Percentiles rank a stretch among this genome's conserved stretches.
Conservation (phyloP, 1,284 basidiomycete species). For the Ustilago hordei region DNA sequence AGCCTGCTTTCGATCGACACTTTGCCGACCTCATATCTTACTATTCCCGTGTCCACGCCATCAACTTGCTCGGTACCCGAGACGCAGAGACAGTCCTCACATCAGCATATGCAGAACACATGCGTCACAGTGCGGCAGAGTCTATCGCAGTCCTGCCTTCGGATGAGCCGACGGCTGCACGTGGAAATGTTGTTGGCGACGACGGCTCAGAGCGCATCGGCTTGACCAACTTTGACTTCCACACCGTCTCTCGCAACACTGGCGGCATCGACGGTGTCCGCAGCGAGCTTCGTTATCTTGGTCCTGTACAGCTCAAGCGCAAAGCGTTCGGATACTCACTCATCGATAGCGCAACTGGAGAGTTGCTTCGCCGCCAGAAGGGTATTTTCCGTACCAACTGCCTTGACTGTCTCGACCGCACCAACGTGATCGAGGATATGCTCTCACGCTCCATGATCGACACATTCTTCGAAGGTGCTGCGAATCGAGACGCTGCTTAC, state of each 20-base stretch:
- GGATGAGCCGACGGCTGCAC: conserved; percentile 18
- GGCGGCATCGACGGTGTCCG: conserved; percentile 89
- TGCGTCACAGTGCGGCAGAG: conserved; percentile 53
- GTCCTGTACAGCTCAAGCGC: conserved; percentile 72
- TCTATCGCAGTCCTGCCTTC: conserved; percentile 36
- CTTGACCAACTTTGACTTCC: conserved; percentile 95
- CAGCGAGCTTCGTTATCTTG: conserved; percentile 77
- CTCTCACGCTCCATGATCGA: conserved; percentile 63
- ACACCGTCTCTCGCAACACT: conserved; percentile 79
- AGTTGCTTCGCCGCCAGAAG: conserved; percentile 73
- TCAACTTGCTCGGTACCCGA: conserved; percentile 67
- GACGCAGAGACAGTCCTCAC: conserved; percentile 91
- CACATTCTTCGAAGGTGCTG: conserved; percentile 49
- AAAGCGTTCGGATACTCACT: conserved; percentile 85
- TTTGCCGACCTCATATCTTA: conserved; percentile 78
- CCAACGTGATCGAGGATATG: conserved; percentile 93
- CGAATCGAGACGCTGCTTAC: conserved; percentile 29
- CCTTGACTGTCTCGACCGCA: conserved; percentile 93
- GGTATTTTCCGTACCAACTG: conserved; percentile 96
- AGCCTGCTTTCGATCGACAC: conserved; percentile 95
- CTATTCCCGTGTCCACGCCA: conserved; percentile 60
- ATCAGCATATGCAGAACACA: conserved; percentile 75
- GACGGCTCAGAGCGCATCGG: conserved; percentile 52
- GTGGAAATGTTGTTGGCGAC: conserved; percentile 23
- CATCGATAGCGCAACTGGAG: conserved; percentile 73